Evolutionary conservation across 2,329 filamentous ascomycete species (phyloP), one percentile per base, ranked within the genome.

Genomic region (Salinomyces thailandicus): DNA sequence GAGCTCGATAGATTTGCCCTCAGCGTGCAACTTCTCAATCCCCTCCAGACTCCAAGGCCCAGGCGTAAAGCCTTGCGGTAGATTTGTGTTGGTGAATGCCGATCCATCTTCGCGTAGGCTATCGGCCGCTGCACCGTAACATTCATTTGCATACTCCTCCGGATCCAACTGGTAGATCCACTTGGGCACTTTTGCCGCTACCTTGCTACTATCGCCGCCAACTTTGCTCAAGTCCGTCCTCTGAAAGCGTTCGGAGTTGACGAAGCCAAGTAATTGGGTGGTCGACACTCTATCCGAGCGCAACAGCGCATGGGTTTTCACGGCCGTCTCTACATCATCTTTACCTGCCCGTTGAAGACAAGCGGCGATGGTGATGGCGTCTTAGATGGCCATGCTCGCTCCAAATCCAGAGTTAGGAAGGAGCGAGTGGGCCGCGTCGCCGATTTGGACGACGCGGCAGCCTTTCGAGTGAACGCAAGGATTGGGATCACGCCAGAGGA

Each of bases 381-480:
- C 72, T 53, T 74, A 71, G 5, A 70, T 65, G 0, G 71, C 69
- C 47, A 73, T 68, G 27, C 67, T 69, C 1, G 69, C 69, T 2
- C 69, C 70, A 41, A 72, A 69, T 0, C 68, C 68, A 37, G 66
- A 69, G 0, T 68, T 71, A 0, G 70, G 71, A 4, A 73, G 49
- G 47, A 72, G 70, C 0, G 69, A 60, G 46, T 73, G 70, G 33
- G 69, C 72, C 29, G 66, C 66, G 43, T 74, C 71, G 4, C 71
- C 71, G 2, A 73, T 53, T 27, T 73, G 57, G 2, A 64, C 64
- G 32, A 74, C 68, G 19, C 62, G 60, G 31, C 67, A 63, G 36
- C 63, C 64, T 11, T 55, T 54, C 0, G 66, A 69, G 3, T 71
- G 60, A 69, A 69, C 73, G 0, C 61, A 67, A 0, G 68, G 64